A percentile compares a stretch with the other conserved stretches of the same genome.
These are phyloP conservation scores for Apodospora peruviana DNA, from an alignment of 495 filamentous ascomycete species.

Conservation along the genomic window DNA sequence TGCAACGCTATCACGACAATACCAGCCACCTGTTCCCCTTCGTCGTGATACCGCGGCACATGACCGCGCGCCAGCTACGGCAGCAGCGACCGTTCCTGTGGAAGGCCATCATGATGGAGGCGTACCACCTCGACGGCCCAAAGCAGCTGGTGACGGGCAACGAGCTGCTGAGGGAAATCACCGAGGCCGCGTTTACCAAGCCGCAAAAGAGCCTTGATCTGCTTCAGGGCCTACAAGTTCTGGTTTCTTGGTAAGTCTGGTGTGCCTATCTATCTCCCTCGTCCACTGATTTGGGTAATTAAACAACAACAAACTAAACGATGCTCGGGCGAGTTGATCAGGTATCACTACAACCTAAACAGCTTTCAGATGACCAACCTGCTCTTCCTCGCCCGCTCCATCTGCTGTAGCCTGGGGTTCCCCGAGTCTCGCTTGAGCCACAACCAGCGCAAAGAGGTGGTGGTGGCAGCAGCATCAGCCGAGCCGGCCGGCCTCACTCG, in stretches of 20 bases:
- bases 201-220: constrained; percentile 19
- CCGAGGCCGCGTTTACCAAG: constrained; percentile 13
- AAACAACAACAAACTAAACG: too few species aligned
- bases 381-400: constrained; percentile 22
- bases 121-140: constrained; percentile 20
- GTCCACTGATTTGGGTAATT: too few species aligned
- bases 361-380: constrained; percentile 27
- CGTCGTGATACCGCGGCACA: constrained; percentile 14
- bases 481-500: background rate
- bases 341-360: constrained; percentile 25
- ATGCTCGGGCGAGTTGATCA: too few species aligned
- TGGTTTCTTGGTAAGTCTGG: constrained; percentile 26
- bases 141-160: constrained; percentile 19
- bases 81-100: constrained; percentile 23
- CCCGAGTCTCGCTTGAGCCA: constrained; percentile 7
- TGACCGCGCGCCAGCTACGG: constrained; percentile 17
- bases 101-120: constrained; percentile 28
- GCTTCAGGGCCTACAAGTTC: constrained; percentile 23
- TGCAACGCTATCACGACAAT: constrained; percentile 10
- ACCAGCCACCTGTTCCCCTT: constrained; percentile 22
- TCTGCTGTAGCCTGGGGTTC: constrained; percentile 16
- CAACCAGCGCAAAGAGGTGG: constrained; percentile 1
- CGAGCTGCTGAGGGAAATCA: constrained; percentile 20
- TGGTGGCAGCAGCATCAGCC: too few species aligned
- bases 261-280: constrained; percentile 3